A percentile compares a stretch with the other conserved stretches of the same genome.
phyloP scores from a whole-genome alignment of 164 flowering plant genomes.

The Berberis vulgaris region DNA sequence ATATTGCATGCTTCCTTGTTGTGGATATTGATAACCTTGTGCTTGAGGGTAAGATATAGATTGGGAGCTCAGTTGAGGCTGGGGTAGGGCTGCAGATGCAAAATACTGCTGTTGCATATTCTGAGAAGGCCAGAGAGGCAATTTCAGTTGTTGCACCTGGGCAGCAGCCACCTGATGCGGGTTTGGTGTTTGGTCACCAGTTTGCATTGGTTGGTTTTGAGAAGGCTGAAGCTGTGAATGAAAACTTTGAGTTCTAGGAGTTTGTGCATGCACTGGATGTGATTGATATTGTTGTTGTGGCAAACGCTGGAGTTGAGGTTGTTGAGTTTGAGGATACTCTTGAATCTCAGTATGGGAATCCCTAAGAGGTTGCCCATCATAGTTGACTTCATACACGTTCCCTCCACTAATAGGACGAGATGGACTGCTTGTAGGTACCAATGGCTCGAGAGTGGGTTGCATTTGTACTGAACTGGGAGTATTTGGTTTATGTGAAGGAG shows the following conservation, averaged over 20 bases:
- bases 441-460: constrained; percentile 11
- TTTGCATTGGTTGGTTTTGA: constrained; percentile 21
- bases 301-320: constrained; percentile 24
- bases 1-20: constrained; percentile 28
- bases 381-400: constrained; percentile 17
- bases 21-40: constrained; percentile 24
- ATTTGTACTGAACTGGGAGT: constrained; percentile 13
- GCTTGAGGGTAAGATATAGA: constrained; percentile 25
- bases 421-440: constrained; percentile 6
- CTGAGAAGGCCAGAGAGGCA: constrained; percentile 27
- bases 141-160: constrained; percentile 17
- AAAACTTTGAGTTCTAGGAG: constrained; percentile 16
- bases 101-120: constrained; percentile 29
- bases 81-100: constrained; percentile 25
- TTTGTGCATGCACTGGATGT: constrained; percentile 20
- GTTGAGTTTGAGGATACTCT: constrained; percentile 23
- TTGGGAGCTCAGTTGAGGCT: constrained; percentile 22
- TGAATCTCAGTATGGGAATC: constrained; percentile 17
- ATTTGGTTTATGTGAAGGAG: constrained; percentile 8
- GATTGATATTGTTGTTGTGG: constrained; percentile 17
- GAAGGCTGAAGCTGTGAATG: constrained; percentile 17
- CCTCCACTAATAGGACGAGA: constrained; percentile 10
- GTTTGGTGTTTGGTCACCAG: constrained; percentile 18
- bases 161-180: constrained; percentile 19
- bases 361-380: constrained; percentile 13